A percentile compares a stretch with the other conserved stretches of the same genome.
phyloP scores from a whole-genome alignment of 2,329 filamentous ascomycete genomes.

The Clathrospora elynae region DNA sequence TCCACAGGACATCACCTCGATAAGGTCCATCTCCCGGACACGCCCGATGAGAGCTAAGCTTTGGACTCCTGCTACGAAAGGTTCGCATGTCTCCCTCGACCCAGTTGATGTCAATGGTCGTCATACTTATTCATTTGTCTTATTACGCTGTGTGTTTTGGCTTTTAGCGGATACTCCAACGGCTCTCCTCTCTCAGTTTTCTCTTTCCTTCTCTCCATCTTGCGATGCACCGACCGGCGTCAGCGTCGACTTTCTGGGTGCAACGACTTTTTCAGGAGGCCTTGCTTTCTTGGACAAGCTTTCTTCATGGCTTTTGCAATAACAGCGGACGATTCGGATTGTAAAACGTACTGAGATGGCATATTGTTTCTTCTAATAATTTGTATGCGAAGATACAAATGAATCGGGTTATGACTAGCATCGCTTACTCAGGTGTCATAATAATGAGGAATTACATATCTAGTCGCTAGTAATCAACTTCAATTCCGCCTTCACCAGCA shows the following conservation, averaged over 20 bases:
- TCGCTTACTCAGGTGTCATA: too few species aligned
- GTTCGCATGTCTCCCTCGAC: background rate
- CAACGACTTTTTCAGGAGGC: background rate
- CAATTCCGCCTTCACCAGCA: too few species aligned
- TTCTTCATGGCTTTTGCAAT: background rate
- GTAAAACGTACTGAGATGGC: background rate
- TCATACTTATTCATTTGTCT: background rate
- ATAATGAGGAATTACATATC: too few species aligned
- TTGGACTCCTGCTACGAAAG: too few species aligned
- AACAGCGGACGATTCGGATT: background rate
- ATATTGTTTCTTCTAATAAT: background rate
- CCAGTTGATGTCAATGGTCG: background rate
- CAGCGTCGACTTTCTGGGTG: background rate
- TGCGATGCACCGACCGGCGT: conserved; percentile 1
- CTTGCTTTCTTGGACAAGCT: background rate
- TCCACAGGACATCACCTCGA: conserved; percentile 10
- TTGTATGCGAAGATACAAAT: background rate
- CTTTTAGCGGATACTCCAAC: background rate
- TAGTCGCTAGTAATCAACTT: too few species aligned
- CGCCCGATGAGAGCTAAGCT: too few species aligned
- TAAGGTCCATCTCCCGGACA: conserved; percentile 1
- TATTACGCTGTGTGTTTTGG: background rate
- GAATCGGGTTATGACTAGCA: background rate
- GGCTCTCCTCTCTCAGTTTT: background rate
- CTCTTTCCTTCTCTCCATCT: background rate